Evolutionary conservation across 352 stramenopile species (phyloP), one percentile per base, ranked within the genome.

Genomic region (Phytophthora foliorum): DNA sequence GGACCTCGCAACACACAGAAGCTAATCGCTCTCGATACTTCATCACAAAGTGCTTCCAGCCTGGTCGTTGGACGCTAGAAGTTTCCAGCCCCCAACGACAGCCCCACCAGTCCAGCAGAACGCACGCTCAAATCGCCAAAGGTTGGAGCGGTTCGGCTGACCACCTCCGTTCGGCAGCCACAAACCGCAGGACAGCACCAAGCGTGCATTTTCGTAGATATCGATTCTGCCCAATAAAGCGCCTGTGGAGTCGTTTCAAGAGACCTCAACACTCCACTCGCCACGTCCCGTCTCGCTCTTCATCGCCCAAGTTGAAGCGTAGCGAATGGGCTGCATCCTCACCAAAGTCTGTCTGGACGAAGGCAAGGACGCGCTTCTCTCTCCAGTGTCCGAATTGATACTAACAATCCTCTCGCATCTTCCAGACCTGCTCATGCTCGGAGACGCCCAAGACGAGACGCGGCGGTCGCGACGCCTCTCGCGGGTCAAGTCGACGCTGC

Each of bases 301-400:
- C 48, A 46, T 55, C 31, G 59, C 17, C 31, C 19, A 41, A 56
- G 57, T 65, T 63, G 57, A 77, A 69, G 57, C 38, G 32, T 38
- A 22, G 14, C 6, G 44, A 55, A 88, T 88, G 80, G 80, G 80
- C 62, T 88, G 80, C 70, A 78, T 88, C 49, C 59, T 86, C 48
- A 78, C 80, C 49, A 86, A 80, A 69, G 67, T 85, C 21, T 86
- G 77, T 64, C 50, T 69, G 17, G 70, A 80, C 16, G 77, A 88
- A 72, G 71, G 71, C 27, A 5, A 50, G 54, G 9, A 34, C 7
- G 31, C 39, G 68, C 34, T 59, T 62, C 46, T 69, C 67, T 67
- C 31, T 16, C 41, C 25, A 19, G 17, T 61, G 6, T 7, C 25
- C 24, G 1, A 38, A 44, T n/a, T n/a, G n/a, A 48, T 19, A 22